Percentiles rank a stretch among this genome's conserved stretches.
Conservation (phyloP, 371 early-diverging fungal species). For the Enterocytospora artemiae region DNA sequence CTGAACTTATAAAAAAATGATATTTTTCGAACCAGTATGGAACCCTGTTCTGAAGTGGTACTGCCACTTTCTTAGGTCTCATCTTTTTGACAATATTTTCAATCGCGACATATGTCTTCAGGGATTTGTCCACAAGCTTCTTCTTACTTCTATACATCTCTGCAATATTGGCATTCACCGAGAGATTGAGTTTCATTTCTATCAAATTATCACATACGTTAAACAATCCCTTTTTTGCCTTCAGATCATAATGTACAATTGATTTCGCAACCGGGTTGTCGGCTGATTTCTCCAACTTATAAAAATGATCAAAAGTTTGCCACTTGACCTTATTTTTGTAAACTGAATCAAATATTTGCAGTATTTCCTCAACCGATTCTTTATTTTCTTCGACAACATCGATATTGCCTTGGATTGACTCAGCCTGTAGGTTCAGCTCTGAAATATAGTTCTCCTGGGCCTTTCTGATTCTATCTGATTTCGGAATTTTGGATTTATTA, state of each 20-base stretch:
- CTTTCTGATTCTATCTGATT: conserved; percentile 39
- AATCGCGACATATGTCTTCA: conserved; percentile 48
- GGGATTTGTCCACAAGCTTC: conserved; percentile 51
- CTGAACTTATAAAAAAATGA: conserved; percentile 79
- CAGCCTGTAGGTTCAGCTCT: conserved; percentile 35
- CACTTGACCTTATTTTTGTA: conserved; percentile 50
- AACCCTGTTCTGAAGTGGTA: conserved; percentile 60
- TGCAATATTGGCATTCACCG: conserved; percentile 34
- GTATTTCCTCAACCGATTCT: conserved; percentile 27
- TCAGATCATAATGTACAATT: conserved; percentile 52
- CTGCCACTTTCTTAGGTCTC: conserved; percentile 21
- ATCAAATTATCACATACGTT: conserved; percentile 20
- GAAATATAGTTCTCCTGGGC: conserved; percentile 46
- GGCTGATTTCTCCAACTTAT: conserved; percentile 45
- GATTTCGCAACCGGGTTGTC: conserved; percentile 32
- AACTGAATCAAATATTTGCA: conserved; percentile 39
- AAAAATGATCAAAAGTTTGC: conserved; percentile 54
- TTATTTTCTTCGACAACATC: conserved; percentile 42
- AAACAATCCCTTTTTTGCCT: conserved; percentile 43
- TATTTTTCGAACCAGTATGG: conserved; percentile 98
- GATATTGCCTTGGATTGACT: conserved; percentile 5
- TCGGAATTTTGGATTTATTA: conserved; percentile 25
- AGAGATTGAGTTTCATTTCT: conserved; percentile 24
- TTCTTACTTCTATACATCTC: conserved; percentile 48
- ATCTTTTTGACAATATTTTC: conserved; percentile 41